Conservation (phyloP, 2,329 filamentous ascomycete species). For the Paraconiothyrium sp. region DNA sequence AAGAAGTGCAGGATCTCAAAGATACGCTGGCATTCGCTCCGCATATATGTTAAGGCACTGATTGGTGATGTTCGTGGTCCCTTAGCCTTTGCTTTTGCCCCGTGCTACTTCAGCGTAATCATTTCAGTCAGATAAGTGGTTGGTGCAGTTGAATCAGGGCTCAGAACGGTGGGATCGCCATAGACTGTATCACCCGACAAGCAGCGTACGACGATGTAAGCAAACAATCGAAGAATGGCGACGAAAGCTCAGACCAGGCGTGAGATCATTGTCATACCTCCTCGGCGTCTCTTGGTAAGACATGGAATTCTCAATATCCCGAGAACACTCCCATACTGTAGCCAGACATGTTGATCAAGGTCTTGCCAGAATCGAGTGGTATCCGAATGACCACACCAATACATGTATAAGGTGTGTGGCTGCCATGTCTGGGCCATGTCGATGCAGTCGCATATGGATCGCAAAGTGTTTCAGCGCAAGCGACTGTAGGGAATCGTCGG, state of each 20-base stretch:
- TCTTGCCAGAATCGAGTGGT: not conserved
- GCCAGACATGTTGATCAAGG: not conserved
- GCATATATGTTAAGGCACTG: constrained; percentile 2
- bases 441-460: not conserved
- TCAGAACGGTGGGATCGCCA: not conserved
- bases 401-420: too few relatives aligned
- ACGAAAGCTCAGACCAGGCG: not conserved
- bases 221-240: constrained; percentile 7
- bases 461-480: not conserved
- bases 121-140: not conserved
- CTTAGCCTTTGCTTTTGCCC: not conserved
- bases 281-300: not conserved
- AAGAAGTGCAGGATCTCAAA: constrained; percentile 10
- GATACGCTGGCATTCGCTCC: constrained; percentile 7
- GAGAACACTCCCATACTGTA: not conserved
- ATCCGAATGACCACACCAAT: not conserved
- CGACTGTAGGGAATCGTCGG: too few relatives aligned
- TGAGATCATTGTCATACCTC: not conserved
- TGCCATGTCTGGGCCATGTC: not conserved
- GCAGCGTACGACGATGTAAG: constrained; percentile 7
- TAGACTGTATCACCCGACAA: not conserved
- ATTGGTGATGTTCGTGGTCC: not conserved
- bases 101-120: constrained; percentile 2
- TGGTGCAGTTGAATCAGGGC: not conserved
- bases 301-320: not conserved